phyloP scores from a whole-genome alignment of 2,329 filamentous ascomycete species.

The Proliferodiscus dingleyae region DNA sequence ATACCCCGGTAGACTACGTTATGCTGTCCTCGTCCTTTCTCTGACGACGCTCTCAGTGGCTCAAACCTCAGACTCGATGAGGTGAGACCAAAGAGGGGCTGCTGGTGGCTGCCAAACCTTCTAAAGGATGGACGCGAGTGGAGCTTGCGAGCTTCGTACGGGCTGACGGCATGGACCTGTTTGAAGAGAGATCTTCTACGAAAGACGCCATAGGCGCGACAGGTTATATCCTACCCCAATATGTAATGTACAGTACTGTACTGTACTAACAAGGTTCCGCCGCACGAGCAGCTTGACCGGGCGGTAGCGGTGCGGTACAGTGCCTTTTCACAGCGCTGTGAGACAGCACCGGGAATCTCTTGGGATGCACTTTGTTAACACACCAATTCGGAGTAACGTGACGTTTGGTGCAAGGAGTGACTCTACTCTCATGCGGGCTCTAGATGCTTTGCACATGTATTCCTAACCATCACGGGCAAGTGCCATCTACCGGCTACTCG shows the following conservation, averaged over 20 bases:
- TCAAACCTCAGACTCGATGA: neutral
- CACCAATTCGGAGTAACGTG: neutral
- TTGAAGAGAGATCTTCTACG: neutral
- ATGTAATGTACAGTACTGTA: too few relatives aligned
- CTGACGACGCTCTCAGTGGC: neutral
- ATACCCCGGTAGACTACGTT: too few relatives aligned
- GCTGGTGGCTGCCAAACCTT: too few relatives aligned
- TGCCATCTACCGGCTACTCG: too few relatives aligned
- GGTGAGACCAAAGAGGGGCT: constrained; percentile 1
- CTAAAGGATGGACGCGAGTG: too few relatives aligned
- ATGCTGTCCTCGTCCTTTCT: too few relatives aligned
- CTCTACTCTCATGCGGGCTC: too few relatives aligned
- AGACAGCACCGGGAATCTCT: constrained; percentile 12
- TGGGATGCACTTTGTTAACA: too few relatives aligned
- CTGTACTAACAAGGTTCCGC: constrained; percentile 6
- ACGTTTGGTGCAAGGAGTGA: constrained; percentile 1
- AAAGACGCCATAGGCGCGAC: too few relatives aligned
- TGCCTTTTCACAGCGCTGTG: constrained; percentile 9
- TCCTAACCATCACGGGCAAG: too few relatives aligned
- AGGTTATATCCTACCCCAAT: constrained; percentile 12
- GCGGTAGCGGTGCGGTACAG: constrained; percentile 3
- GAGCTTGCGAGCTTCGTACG: neutral
- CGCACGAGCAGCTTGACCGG: constrained; percentile 3
- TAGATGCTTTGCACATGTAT: too few relatives aligned
- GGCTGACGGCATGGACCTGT: constrained; percentile 10